Evolutionary conservation across 345 rosid genomes (phyloP), one percentile per base, ranked within the genome.

Genomic region (Rhodamnia argentea): DNA sequence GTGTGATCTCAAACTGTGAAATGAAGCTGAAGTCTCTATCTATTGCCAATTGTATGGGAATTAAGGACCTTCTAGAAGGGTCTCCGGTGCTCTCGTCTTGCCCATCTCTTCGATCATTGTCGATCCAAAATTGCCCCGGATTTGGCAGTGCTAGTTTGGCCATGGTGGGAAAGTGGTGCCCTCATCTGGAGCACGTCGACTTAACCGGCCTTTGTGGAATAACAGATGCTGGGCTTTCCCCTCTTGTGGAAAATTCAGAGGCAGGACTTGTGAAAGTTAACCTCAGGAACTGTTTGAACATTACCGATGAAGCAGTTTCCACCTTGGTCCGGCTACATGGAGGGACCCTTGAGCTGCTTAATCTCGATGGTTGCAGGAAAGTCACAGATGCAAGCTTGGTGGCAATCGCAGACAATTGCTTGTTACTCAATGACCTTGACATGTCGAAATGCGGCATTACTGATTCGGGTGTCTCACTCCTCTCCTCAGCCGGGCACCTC

Each of bases 71-170:
- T 82, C 58, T 75, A 20, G 58, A 58, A 23, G 91, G 84, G 86
- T 85, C 86, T 37, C 57, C 89, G 75, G 51, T 74, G 7, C 82
- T 87, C 37, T 87, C 93, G 37, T 85, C 94, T 62, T 86, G 93
- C 87, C 83, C 58, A 85, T 91, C 93, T 52, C 95, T 95, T 52
- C 87, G 91, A n/a, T 90, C 93, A 22, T 55, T 95, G 60, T 88
- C 94, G n/a, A 87, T 95, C 55, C 88, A 86, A 75, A 93, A 90
- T 89, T 95, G 98, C 88, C 94, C 95, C 0, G 98, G 96, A 85
- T 90, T 95, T 83, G 95, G 96, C 75, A 91, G 90, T 85, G 89
- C 88, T 53, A 90, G 92, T 84, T 87, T 95, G 87, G 93, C 94
- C 64, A 76, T 90, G 87, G 86, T 93, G 56, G 95, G 93, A 62